These are phyloP conservation scores for Cunninghamia lanceolata DNA, from an alignment of 75 land plant species.

Conservation along the genomic window DNA sequence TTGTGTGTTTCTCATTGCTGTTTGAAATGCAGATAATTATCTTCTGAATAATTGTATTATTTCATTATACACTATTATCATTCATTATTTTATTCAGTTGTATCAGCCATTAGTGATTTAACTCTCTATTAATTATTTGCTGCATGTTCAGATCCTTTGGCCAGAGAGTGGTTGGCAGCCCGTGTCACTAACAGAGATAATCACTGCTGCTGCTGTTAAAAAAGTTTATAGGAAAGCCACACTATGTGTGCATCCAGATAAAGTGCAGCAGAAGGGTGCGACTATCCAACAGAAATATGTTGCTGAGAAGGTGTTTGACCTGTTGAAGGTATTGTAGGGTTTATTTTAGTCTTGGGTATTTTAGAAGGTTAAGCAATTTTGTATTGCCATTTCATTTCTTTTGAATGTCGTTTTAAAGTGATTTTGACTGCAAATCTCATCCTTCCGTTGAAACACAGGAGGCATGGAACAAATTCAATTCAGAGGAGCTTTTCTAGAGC, in stretches of 20 bases:
- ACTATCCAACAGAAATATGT: conserved; percentile 81
- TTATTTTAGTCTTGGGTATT: not conserved
- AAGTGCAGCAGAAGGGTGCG: conserved; percentile 81
- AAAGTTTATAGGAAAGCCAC: conserved; percentile 78
- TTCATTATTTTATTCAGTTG: not conserved
- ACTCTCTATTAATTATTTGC: not conserved
- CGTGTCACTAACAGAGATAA: conserved; percentile 57
- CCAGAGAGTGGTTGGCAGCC: conserved; percentile 82
- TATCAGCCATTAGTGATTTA: not conserved
- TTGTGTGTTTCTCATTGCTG: not conserved
- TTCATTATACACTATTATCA: not conserved
- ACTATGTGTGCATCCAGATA: conserved; percentile 82
- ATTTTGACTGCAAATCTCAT: conserved; percentile 3
- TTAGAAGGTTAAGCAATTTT: not conserved
- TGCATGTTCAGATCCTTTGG: conserved; percentile 59
- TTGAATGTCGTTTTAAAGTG: not conserved
- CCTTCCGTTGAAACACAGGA: conserved; percentile 13
- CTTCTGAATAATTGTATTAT: not conserved
- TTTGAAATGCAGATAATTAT: not conserved
- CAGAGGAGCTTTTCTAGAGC: conserved; percentile 25
- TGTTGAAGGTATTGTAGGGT: conserved; percentile 58
- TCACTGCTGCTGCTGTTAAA: conserved; percentile 62
- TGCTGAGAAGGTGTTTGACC: conserved; percentile 85
- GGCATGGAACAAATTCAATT: conserved; percentile 47
- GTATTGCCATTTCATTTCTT: not conserved